Evolutionary conservation across 192 early-diverging fungal species (phyloP).

Genomic region (Coemansia sp.): DNA sequence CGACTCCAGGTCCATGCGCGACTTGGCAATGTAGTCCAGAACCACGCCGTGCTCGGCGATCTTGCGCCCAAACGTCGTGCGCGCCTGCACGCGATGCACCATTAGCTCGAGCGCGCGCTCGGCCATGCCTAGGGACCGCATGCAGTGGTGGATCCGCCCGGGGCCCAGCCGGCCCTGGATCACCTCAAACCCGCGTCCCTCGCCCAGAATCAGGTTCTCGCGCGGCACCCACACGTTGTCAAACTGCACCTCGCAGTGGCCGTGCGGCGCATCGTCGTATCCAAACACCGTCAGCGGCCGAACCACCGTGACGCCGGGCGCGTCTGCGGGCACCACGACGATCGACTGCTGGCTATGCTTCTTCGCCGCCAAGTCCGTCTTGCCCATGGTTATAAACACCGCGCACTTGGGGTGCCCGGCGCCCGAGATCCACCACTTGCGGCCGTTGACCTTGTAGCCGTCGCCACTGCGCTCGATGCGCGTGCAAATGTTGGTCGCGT

Average conservation of each 20-base stretch:
- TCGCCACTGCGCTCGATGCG: slow-evolving; percentile 62
- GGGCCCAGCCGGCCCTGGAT: slow-evolving; percentile 97
- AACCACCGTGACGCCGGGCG: slow-evolving; percentile 78
- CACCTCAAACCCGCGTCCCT: slow-evolving; percentile 97
- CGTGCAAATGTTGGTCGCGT: slow-evolving; percentile 96
- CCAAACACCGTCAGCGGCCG: slow-evolving; percentile 87
- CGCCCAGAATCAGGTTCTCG: slow-evolving; percentile 86
- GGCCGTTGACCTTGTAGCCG: slow-evolving; percentile 70
- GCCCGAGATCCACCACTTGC: slow-evolving; percentile 99
- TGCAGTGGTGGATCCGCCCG: slow-evolving; percentile 95
- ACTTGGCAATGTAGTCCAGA: slow-evolving; percentile 73
- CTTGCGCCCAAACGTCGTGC: slow-evolving; percentile 83
- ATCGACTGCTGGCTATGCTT: slow-evolving; percentile 86
- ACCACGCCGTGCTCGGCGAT: slow-evolving; percentile 82
- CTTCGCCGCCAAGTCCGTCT: slow-evolving; percentile 58
- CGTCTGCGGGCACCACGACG: slow-evolving; percentile 79
- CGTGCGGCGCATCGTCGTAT: slow-evolving; percentile 94
- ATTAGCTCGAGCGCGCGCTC: slow-evolving; percentile 88
- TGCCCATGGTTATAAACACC: slow-evolving; percentile 91
- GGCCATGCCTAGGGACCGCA: slow-evolving; percentile 90
- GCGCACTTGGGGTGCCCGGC: slow-evolving; percentile 91
- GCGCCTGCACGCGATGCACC: slow-evolving; percentile 75
- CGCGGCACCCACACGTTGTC: slow-evolving; percentile 82
- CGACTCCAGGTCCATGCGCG: slow-evolving; percentile 88
- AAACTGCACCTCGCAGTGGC: slow-evolving; percentile 93